Evolutionary conservation across 148 eudicot genomes (phyloP).

Genomic region (Linanthus parryae): DNA sequence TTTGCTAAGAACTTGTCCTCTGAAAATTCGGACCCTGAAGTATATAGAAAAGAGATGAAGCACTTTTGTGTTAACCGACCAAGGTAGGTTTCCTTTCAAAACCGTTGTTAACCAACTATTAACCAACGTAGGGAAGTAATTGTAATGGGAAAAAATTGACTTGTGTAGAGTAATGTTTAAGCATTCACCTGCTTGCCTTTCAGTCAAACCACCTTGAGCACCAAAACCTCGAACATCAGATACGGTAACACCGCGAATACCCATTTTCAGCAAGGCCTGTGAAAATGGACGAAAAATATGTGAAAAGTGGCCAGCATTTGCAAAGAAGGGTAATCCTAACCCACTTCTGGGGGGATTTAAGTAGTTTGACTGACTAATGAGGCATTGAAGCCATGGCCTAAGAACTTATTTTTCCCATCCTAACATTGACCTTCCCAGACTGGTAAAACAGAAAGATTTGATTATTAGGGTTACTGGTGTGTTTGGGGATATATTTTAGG

Average conservation of each 20-base stretch:
- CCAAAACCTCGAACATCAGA: constrained; percentile 95
- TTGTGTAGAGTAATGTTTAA: neutral
- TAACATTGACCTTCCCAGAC: neutral
- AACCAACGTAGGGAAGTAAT: neutral
- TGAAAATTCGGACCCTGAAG: constrained; percentile 79
- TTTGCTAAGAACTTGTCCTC: constrained; percentile 78
- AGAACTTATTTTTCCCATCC: neutral
- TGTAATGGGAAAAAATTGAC: neutral
- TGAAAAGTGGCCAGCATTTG: constrained; percentile 1
- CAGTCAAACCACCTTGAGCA: constrained; percentile 78
- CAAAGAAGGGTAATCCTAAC: neutral
- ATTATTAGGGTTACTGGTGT: neutral
- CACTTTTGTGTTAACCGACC: constrained; percentile 5
- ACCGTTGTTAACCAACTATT: neutral
- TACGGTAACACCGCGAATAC: constrained; percentile 85
- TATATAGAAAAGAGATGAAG: neutral
- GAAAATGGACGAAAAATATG: constrained; percentile 15
- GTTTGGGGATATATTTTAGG: neutral
- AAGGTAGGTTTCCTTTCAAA: neutral
- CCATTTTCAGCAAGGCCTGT: constrained; percentile 77
- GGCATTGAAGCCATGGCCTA: neutral
- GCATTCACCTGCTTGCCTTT: constrained; percentile 71
- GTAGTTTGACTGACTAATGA: neutral
- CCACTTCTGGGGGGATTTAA: neutral
- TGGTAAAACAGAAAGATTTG: neutral